Evolutionary conservation across 148 eudicot genomes (phyloP).

Genomic region (Amaranthus cruentus): DNA sequence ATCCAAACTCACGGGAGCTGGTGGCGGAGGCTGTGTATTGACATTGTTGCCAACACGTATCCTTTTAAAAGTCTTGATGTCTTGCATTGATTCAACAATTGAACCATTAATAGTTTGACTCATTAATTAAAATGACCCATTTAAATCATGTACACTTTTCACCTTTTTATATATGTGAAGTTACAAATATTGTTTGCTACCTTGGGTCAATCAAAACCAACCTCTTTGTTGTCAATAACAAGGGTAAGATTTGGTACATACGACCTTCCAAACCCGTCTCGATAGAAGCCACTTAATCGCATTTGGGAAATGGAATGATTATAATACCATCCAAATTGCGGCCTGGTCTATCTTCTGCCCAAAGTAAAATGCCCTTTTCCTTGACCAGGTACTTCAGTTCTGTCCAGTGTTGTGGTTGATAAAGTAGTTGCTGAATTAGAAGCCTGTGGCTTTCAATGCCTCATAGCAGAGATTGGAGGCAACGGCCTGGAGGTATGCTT

Average conservation of each 20-base stretch:
- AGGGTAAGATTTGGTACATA: too few species aligned
- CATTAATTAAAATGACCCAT: not conserved
- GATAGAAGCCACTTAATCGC: too few species aligned
- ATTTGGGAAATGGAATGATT: too few species aligned
- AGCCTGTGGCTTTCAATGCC: constrained; percentile 73
- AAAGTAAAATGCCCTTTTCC: constrained; percentile 22
- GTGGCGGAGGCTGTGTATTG: constrained; percentile 97
- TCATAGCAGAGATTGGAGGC: constrained; percentile 77
- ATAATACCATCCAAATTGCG: not conserved
- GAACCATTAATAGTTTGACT: not conserved
- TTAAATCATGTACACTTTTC: too few species aligned
- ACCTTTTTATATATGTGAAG: too few species aligned
- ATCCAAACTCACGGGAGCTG: constrained; percentile 94
- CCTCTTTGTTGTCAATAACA: too few species aligned
- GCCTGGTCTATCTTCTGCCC: not conserved
- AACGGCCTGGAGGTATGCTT: constrained; percentile 65
- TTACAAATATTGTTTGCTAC: too few species aligned
- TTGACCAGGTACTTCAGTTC: constrained; percentile 48
- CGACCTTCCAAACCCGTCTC: too few species aligned
- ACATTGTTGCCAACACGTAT: constrained; percentile 86
- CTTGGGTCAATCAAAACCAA: too few species aligned
- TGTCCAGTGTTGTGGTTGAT: constrained; percentile 56
- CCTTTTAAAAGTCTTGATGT: constrained; percentile 30
- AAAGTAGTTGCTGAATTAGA: constrained; percentile 76
- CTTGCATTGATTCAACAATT: not conserved